Percentiles rank a stretch among this genome's conserved stretches.
Conservation (phyloP, 495 filamentous ascomycete species). For the Penicillium simplicissimum region DNA sequence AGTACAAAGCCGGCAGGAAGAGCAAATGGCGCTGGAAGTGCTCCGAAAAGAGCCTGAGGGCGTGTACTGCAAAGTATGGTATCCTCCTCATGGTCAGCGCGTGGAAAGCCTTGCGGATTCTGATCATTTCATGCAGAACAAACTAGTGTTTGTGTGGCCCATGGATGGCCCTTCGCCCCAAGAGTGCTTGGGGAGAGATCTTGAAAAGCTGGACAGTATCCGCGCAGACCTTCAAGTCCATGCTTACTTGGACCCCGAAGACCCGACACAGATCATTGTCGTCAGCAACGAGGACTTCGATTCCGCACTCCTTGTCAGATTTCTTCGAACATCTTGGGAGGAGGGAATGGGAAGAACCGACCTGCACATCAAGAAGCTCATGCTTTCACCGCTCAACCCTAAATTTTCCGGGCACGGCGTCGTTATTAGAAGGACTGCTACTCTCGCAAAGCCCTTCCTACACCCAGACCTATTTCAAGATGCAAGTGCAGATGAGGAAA, state of each 20-base stretch:
- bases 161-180: slow-evolving; percentile 35
- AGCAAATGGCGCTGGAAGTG: not conserved
- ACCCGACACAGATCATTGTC: slow-evolving; percentile 32
- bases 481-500: not conserved
- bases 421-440: not conserved
- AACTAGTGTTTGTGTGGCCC: slow-evolving; percentile 49
- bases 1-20: not conserved
- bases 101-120: not conserved
- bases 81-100: too few species aligned
- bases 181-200: slow-evolving; percentile 43
- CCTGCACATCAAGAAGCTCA: slow-evolving; percentile 34
- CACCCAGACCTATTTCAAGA: not conserved
- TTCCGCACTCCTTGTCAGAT: slow-evolving; percentile 34
- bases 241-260: slow-evolving; percentile 16
- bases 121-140: not conserved
- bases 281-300: slow-evolving; percentile 19
- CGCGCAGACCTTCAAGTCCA: slow-evolving; percentile 30
- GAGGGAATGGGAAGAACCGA: slow-evolving; percentile 36
- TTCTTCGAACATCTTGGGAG: slow-evolving; percentile 36
- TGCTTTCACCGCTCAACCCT: slow-evolving; percentile 40
- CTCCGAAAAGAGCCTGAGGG: not conserved
- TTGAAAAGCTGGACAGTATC: slow-evolving; percentile 51
- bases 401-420: not conserved
- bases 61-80: not conserved
- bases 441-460: not conserved